Conservation (phyloP, 192 early-diverging fungal genomes). For the Cetraspora pellucida region DNA sequence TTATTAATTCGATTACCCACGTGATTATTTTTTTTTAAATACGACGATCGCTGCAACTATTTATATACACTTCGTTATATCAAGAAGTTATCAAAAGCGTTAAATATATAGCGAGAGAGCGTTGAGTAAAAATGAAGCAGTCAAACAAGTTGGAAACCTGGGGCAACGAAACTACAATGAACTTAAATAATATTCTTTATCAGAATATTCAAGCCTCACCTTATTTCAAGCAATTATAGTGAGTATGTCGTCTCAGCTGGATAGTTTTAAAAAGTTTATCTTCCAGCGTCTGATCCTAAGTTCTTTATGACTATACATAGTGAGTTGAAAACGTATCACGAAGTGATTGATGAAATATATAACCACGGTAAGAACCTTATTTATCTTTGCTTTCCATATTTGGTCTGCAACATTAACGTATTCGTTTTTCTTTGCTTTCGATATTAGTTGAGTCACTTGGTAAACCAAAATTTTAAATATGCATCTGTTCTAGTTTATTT, state of each 20-base stretch:
- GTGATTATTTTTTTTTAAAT: too few species aligned
- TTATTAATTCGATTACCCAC: too few species aligned
- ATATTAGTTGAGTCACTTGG: slow-evolving; percentile 41
- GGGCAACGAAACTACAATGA: slow-evolving; percentile 82
- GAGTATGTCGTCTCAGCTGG: slow-evolving; percentile 37
- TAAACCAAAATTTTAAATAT: slow-evolving; percentile 21
- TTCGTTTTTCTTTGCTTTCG: not conserved
- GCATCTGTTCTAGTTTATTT: not conserved
- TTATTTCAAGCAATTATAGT: slow-evolving; percentile 77
- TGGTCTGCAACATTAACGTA: too few species aligned
- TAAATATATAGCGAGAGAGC: too few species aligned
- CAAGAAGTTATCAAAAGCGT: too few species aligned
- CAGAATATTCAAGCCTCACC: slow-evolving; percentile 74
- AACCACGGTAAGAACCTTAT: slow-evolving; percentile 55
- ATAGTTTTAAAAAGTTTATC: too few species aligned
- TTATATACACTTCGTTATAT: too few species aligned
- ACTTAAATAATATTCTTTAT: slow-evolving; percentile 71
- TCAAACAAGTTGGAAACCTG: slow-evolving; percentile 64
- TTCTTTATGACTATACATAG: slow-evolving; percentile 35
- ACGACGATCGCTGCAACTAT: too few species aligned
- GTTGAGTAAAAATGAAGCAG: slow-evolving; percentile 15
- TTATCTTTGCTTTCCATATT: not conserved
- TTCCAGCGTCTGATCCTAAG: not conserved
- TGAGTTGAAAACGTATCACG: slow-evolving; percentile 75
- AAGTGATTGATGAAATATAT: slow-evolving; percentile 76